Conservation (phyloP, 768 basidiomycete genomes). For the Rhodotorula diobovata region DNA sequence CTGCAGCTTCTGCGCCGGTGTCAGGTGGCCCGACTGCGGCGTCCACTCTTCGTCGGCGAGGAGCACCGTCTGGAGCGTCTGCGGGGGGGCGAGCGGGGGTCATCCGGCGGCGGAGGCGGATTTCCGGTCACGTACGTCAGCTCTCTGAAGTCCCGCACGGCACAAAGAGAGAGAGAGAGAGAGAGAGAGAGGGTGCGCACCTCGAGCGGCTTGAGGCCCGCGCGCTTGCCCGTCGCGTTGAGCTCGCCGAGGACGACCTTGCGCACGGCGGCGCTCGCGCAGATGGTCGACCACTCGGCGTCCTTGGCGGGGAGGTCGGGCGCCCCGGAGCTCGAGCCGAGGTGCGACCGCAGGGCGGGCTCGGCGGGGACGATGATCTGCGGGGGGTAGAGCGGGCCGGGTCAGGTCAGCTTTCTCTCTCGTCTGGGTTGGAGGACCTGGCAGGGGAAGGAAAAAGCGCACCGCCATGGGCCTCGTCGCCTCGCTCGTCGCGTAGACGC, state of each 20-base stretch:
- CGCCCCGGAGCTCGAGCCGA: background rate
- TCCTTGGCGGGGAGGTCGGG: background rate
- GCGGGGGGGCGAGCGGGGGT: conserved; percentile 49
- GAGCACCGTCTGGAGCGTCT: conserved; percentile 62
- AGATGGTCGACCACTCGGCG: conserved; percentile 45
- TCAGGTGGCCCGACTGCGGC: conserved; percentile 78
- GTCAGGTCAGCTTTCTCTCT: no score
- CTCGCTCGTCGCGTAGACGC: conserved; percentile 69
- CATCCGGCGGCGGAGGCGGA: conserved; percentile 76
- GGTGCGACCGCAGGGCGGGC: conserved; percentile 13
- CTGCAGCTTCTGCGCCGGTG: conserved; percentile 87
- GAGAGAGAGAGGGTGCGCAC: background rate
- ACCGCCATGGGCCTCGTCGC: conserved; percentile 74
- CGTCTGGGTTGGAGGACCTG: background rate
- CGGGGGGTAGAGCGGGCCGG: background rate
- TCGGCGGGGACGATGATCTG: conserved; percentile 41
- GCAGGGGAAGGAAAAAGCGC: background rate
- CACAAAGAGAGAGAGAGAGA: background rate
- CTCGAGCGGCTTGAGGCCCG: conserved; percentile 61
- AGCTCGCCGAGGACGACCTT: conserved; percentile 55
- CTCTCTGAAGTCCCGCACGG: no score
- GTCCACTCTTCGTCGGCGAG: conserved; percentile 86
- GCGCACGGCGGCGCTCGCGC: conserved; percentile 61
- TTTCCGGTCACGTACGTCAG: no score
- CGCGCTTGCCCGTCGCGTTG: conserved; percentile 71